Conservation (phyloP, 345 rosid species). For the Eucalyptus guilfoylei region DNA sequence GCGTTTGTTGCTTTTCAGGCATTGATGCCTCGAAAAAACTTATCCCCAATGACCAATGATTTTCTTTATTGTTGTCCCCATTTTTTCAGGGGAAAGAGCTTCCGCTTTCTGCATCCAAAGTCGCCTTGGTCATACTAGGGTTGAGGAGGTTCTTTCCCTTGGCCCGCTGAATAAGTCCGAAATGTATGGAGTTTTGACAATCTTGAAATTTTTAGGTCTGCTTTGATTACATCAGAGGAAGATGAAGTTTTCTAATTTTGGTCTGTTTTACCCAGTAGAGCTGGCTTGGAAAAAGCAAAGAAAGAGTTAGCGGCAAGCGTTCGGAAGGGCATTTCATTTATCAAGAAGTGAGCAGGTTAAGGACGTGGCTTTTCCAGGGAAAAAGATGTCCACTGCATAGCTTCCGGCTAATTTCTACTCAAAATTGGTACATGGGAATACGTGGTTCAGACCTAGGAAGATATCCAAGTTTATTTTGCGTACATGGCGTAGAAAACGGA, state of each 20-base stretch:
- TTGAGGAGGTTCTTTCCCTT: conserved; percentile 55
- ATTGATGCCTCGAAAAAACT: not conserved
- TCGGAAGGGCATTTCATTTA: conserved; percentile 61
- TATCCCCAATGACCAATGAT: not conserved
- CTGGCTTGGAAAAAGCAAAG: conserved; percentile 78
- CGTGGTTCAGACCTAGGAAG: too few relatives aligned
- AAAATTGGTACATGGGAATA: too few relatives aligned
- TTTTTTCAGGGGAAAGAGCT: conserved; percentile 73
- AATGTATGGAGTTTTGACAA: conserved; percentile 23
- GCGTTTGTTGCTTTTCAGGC: conserved; percentile 26
- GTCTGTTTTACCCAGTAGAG: conserved; percentile 5
- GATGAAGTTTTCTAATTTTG: not conserved
- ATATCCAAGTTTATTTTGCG: too few relatives aligned
- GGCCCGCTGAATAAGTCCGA: conserved; percentile 74
- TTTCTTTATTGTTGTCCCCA: too few relatives aligned
- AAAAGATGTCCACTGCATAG: too few relatives aligned
- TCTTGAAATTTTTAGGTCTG: too few relatives aligned
- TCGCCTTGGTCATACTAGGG: conserved; percentile 54
- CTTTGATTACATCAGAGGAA: not conserved
- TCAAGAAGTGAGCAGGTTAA: conserved; percentile 28
- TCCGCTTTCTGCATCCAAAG: conserved; percentile 67
- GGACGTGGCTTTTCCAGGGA: too few relatives aligned
- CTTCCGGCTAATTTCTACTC: too few relatives aligned
- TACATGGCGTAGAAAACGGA: too few relatives aligned
- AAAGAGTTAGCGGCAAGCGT: conserved; percentile 67